Evolutionary conservation across 2,329 filamentous ascomycete species (phyloP).

Genomic region (Ilyonectria robusta): DNA sequence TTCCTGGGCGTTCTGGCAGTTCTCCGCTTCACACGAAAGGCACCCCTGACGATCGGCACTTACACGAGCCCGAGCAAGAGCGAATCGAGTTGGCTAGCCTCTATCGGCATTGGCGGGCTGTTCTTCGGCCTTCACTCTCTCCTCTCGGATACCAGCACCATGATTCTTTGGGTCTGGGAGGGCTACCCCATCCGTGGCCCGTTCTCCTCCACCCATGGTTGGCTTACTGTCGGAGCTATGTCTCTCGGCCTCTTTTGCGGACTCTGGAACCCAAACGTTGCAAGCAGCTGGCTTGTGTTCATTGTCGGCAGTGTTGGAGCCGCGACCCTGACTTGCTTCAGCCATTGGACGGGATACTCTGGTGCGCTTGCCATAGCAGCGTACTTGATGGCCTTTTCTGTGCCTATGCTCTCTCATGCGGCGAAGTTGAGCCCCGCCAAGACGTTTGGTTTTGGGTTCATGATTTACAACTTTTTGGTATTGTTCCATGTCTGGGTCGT

Average conservation of each 20-base stretch:
- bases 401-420: conserved; percentile 82
- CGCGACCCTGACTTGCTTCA: conserved; percentile 80
- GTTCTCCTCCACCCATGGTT: conserved; percentile 89
- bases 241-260: conserved; percentile 83
- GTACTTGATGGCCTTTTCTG: conserved; percentile 86
- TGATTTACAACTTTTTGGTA: conserved; percentile 93
- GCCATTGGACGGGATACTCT: conserved; percentile 91
- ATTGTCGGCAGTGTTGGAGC: conserved; percentile 85
- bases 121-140: conserved; percentile 94
- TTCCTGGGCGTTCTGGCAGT: conserved; percentile 82
- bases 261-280: conserved; percentile 78
- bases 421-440: conserved; percentile 81
- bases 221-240: conserved; percentile 90
- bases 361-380: conserved; percentile 82
- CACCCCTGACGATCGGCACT: conserved; percentile 62
- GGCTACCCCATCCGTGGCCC: conserved; percentile 93
- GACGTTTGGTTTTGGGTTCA: conserved; percentile 90
- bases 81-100: conserved; percentile 79
- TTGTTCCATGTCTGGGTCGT: conserved; percentile 99
- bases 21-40: conserved; percentile 79
- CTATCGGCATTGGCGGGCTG: conserved; percentile 84
- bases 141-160: conserved; percentile 96
- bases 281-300: conserved; percentile 84
- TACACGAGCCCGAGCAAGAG: conserved; percentile 58
- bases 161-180: conserved; percentile 99